phyloP scores from a whole-genome alignment of 495 filamentous ascomycete species.

The Xylaria telfairii region DNA sequence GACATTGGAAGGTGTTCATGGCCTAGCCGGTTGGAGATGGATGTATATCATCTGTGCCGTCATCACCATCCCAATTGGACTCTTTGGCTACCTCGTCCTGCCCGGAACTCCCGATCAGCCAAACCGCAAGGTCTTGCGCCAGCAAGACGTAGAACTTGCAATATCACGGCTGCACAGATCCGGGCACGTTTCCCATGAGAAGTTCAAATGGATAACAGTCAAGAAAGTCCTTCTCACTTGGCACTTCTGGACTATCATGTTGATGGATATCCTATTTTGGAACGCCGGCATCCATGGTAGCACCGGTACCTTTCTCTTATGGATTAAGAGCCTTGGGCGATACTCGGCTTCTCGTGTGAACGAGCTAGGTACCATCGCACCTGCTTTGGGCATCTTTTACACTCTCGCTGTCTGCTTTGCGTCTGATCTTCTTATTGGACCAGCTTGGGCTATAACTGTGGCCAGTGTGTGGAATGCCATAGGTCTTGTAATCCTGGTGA shows the following conservation, averaged over 20 bases:
- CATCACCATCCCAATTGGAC: constrained; percentile 56
- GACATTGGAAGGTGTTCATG: constrained; percentile 52
- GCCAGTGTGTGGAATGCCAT: constrained; percentile 39
- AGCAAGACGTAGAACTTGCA: constrained; percentile 47
- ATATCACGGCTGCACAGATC: constrained; percentile 43
- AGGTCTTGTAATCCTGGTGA: constrained; percentile 39
- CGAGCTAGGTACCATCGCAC: constrained; percentile 41
- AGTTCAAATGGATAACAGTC: constrained; percentile 39
- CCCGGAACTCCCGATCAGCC: constrained; percentile 54
- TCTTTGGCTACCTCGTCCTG: constrained; percentile 50
- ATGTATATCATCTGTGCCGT: constrained; percentile 33
- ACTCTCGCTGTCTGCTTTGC: constrained; percentile 52
- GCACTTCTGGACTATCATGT: constrained; percentile 48
- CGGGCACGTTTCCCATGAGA: constrained; percentile 39
- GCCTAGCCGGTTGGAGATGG: constrained; percentile 57
- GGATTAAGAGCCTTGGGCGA: constrained; percentile 43
- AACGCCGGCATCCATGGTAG: constrained; percentile 47
- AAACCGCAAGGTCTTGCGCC: constrained; percentile 47
- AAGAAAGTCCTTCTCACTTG: constrained; percentile 39
- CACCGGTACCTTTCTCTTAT: constrained; percentile 48
- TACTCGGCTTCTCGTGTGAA: constrained; percentile 39
- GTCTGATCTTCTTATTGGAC: constrained; percentile 48
- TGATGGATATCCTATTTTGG: constrained; percentile 59
- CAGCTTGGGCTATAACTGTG: constrained; percentile 46
- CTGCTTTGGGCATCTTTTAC: constrained; percentile 53